Evolutionary conservation across 768 basidiomycete species (phyloP).

Genomic region (Ramaria sp.): DNA sequence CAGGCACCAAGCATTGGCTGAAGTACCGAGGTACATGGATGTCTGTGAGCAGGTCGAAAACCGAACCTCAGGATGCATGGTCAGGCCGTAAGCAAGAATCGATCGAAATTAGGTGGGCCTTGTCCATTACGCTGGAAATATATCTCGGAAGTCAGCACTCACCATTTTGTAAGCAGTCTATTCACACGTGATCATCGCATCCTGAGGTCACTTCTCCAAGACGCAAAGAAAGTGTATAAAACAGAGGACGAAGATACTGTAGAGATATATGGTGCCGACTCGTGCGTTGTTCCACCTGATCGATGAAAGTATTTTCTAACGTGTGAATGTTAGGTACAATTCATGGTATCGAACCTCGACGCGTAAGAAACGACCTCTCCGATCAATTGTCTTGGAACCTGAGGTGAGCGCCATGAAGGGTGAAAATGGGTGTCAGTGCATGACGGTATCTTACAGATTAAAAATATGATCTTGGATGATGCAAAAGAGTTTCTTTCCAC

Average conservation of each 20-base stretch:
- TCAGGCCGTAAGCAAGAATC: not conserved
- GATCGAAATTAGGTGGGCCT: not conserved
- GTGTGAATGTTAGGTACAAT: conserved; percentile 12
- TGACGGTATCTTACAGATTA: conserved; percentile 20
- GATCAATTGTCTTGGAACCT: conserved; percentile 61
- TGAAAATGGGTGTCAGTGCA: not conserved
- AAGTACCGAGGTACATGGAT: conserved; percentile 5
- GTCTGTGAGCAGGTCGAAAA: not conserved
- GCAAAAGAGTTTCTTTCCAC: conserved; percentile 60
- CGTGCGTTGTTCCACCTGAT: conserved; percentile 17
- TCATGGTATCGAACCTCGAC: conserved; percentile 46
- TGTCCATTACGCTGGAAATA: not conserved
- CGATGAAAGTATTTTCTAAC: conserved; percentile 1
- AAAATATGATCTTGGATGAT: conserved; percentile 55
- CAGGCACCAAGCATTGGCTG: not conserved
- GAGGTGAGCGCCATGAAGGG: conserved; percentile 24
- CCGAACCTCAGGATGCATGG: not conserved
- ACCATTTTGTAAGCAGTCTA: conserved; percentile 27
- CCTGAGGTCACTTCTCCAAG: conserved; percentile 42
- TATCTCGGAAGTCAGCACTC: not conserved
- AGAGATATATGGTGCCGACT: conserved; percentile 40
- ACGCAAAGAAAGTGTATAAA: conserved; percentile 42
- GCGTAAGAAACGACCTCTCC: conserved; percentile 53
- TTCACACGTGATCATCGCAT: conserved; percentile 34
- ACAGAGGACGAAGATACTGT: conserved; percentile 42